Percentiles rank a stretch among this genome's conserved stretches.
phyloP scores from a whole-genome alignment of 2,329 filamentous ascomycete genomes.

The Neurospora crassa region DNA sequence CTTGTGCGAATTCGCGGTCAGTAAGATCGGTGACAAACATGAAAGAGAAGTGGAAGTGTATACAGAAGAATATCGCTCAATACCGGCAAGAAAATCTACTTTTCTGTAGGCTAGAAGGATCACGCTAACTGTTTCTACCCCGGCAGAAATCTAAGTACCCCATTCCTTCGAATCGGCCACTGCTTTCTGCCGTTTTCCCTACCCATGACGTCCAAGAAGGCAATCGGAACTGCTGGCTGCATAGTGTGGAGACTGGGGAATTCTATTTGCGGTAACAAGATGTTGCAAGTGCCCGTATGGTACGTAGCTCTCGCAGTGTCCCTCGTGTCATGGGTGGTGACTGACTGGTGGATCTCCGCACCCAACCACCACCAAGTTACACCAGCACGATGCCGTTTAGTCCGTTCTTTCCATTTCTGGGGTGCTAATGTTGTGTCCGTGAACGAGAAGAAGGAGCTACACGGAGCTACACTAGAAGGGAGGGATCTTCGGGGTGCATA shows the following conservation, averaged over 20 bases:
- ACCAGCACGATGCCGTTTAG: background rate
- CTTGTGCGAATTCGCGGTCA: too few relatives aligned
- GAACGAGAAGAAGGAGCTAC: background rate
- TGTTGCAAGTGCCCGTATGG: background rate
- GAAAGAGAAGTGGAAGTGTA: too few relatives aligned
- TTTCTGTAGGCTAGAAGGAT: too few relatives aligned
- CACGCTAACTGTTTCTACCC: too few relatives aligned
- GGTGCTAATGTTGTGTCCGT: background rate
- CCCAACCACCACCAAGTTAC: background rate
- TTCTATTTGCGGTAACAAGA: background rate
- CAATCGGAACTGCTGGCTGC: background rate
- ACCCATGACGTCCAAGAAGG: background rate
- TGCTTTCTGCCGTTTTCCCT: background rate
- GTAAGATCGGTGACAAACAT: too few relatives aligned
- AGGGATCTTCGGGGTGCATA: background rate
- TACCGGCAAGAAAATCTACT: too few relatives aligned
- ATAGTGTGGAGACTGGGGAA: background rate
- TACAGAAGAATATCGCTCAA: too few relatives aligned
- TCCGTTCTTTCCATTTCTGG: background rate
- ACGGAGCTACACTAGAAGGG: background rate
- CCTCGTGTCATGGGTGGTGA: background rate
- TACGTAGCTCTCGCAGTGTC: background rate
- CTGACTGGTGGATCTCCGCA: background rate
- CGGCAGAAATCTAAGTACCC: background rate
- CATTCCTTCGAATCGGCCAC: background rate